phyloP scores from a whole-genome alignment of 768 basidiomycete species.

The Termitomyces sp. region DNA sequence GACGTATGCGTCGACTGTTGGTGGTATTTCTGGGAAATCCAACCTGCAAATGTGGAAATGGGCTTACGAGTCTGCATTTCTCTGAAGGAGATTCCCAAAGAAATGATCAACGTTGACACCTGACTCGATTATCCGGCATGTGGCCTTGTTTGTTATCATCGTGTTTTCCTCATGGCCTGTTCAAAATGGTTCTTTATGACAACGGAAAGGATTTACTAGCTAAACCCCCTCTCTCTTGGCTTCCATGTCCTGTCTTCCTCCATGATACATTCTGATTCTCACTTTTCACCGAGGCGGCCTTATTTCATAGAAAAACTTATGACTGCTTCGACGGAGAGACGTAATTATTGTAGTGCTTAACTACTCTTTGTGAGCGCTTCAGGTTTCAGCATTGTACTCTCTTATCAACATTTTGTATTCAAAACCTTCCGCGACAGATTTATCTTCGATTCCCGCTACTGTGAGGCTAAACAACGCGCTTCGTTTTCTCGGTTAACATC shows the following conservation, averaged over 20 bases:
- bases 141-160: constrained; percentile 1
- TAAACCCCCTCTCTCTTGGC: background rate
- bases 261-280: background rate
- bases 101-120: background rate
- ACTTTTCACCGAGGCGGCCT: background rate
- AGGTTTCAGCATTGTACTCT: background rate
- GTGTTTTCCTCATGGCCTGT: background rate
- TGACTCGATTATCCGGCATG: background rate
- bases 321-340: background rate
- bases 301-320: background rate
- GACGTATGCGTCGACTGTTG: background rate
- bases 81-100: background rate
- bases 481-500: background rate
- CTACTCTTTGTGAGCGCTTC: background rate
- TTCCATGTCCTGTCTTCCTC: background rate
- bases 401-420: background rate
- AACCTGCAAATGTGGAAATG: background rate
- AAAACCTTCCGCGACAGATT: background rate
- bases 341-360: background rate
- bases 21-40: background rate
- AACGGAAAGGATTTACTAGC: background rate
- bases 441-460: background rate
- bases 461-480: background rate
- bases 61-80: background rate
- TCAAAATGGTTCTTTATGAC: background rate